These are phyloP conservation scores for Trichothecium roseum DNA, from an alignment of 2,329 filamentous ascomycete genomes.

Conservation along the genomic window DNA sequence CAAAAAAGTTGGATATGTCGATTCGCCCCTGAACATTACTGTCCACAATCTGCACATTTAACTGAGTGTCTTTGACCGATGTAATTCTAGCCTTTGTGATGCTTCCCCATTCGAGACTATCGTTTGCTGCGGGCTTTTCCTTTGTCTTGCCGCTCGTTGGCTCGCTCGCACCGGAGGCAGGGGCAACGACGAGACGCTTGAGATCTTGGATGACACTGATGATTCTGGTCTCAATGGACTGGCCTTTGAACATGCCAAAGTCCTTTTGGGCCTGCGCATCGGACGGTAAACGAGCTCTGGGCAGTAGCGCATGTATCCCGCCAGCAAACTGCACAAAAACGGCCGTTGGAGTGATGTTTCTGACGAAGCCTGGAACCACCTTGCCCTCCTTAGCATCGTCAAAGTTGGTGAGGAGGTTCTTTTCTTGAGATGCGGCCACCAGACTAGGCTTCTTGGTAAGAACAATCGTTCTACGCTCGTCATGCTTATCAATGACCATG, in stretches of 20 bases:
- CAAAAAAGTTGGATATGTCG: constrained; percentile 83
- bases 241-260: constrained; percentile 69
- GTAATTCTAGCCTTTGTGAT: constrained; percentile 66
- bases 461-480: constrained; percentile 62
- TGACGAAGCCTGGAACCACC: constrained; percentile 67
- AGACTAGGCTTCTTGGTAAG: constrained; percentile 79
- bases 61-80: constrained; percentile 82
- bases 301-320: constrained; percentile 66
- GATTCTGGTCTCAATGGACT: constrained; percentile 66
- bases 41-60: constrained; percentile 83
- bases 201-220: constrained; percentile 61
- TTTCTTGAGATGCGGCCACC: constrained; percentile 61
- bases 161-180: constrained; percentile 33
- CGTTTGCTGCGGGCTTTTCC: constrained; percentile 33
- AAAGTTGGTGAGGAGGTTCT: constrained; percentile 60
- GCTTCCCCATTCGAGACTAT: constrained; percentile 65
- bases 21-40: constrained; percentile 70
- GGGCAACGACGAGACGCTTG: constrained; percentile 52
- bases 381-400: constrained; percentile 62
- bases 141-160: constrained; percentile 24
- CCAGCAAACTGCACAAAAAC: constrained; percentile 84
- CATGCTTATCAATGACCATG: constrained; percentile 78
- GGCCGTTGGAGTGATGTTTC: constrained; percentile 71
- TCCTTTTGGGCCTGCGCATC: constrained; percentile 57
- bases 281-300: constrained; percentile 66